A percentile compares a stretch with the other conserved stretches of the same genome.
Evolutionary conservation across 345 rosid species (phyloP).

Genomic region (Brassica cretica): DNA sequence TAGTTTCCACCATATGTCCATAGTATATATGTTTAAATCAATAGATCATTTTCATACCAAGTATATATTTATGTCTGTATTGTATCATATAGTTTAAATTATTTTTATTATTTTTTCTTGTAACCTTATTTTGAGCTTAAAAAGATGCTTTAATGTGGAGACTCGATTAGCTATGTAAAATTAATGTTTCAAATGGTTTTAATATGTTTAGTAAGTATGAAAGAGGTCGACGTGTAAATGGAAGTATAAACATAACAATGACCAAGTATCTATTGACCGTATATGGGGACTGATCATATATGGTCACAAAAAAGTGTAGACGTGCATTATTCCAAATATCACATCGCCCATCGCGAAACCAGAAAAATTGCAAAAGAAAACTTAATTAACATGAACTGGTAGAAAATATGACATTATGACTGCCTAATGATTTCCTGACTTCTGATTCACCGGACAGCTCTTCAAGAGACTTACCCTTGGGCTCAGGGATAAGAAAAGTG

Average conservation of each 20-base stretch:
- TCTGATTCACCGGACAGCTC: conserved; percentile 1
- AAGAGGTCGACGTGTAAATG: neutral
- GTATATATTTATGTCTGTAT: neutral
- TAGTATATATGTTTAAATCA: neutral
- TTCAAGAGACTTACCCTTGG: conserved; percentile 9
- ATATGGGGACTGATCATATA: neutral
- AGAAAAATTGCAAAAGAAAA: neutral
- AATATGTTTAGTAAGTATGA: neutral
- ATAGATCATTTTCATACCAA: conserved; percentile 5
- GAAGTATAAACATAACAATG: neutral
- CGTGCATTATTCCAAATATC: neutral
- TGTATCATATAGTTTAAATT: neutral
- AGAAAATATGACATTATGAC: neutral
- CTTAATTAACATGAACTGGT: neutral
- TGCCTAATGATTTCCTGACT: neutral
- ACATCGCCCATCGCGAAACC: conserved; percentile 6
- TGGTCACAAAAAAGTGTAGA: conserved; percentile 5
- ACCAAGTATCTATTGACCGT: conserved; percentile 13
- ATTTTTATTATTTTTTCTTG: neutral
- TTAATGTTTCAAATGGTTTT: neutral
- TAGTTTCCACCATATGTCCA: neutral
- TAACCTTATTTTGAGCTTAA: neutral
- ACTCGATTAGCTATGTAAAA: neutral
- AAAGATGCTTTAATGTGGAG: neutral
- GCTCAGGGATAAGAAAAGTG: neutral